Evolutionary conservation across 441 rosid genomes (phyloP).

Genomic region (Cnidoscolus chayamansa): DNA sequence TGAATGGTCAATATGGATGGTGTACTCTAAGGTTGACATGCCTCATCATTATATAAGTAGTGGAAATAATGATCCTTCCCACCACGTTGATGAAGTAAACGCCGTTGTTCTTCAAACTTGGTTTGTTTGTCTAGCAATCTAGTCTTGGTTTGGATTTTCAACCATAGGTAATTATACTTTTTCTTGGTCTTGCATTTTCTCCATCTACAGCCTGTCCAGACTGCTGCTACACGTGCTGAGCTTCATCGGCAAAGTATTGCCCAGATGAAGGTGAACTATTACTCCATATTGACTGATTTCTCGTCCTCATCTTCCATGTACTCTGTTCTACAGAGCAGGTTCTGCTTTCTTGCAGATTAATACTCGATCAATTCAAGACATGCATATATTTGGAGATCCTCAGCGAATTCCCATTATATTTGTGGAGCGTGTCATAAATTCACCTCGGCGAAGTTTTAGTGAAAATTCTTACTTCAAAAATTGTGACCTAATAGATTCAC

Average conservation of each 20-base stretch:
- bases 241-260: constrained; percentile 94
- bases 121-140: neutral
- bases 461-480: constrained; percentile 66
- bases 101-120: constrained; percentile 12
- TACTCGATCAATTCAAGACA: constrained; percentile 76
- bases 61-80: constrained; percentile 53
- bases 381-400: constrained; percentile 84
- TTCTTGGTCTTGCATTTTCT: constrained; percentile 21
- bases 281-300: constrained; percentile 7
- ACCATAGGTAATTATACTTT: neutral
- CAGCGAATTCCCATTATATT: constrained; percentile 70
- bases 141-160: constrained; percentile 12
- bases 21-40: constrained; percentile 86
- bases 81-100: constrained; percentile 60
- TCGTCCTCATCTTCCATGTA: constrained; percentile 14
- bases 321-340: constrained; percentile 9
- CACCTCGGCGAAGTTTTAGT: constrained; percentile 69
- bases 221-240: constrained; percentile 81
- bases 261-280: constrained; percentile 69
- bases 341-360: constrained; percentile 64
- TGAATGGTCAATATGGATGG: constrained; percentile 99
- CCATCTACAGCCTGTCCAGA: constrained; percentile 63
- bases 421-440: constrained; percentile 72
- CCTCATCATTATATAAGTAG: constrained; percentile 79
- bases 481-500: constrained; percentile 47